phyloP scores from a whole-genome alignment of 108 stramenopile genomes.

The Nitzschia sp. region DNA sequence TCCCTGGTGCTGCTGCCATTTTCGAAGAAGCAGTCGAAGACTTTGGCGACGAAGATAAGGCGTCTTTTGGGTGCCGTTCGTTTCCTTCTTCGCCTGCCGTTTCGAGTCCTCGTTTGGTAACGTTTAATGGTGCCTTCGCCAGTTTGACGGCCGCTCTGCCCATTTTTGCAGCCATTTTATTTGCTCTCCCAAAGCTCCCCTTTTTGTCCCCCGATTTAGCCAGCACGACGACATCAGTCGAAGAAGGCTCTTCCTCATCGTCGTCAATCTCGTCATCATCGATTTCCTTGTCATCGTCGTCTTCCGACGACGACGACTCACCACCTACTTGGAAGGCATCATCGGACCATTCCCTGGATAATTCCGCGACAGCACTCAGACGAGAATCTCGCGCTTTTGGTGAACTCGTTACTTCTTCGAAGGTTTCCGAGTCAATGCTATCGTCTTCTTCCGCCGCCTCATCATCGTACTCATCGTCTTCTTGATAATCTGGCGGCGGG shows the following conservation, averaged over 20 bases:
- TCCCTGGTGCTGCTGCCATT: neutral
- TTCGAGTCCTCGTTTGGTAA: neutral
- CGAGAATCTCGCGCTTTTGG: neutral
- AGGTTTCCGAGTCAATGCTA: no score
- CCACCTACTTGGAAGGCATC: no score
- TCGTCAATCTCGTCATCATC: neutral
- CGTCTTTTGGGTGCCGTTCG: neutral
- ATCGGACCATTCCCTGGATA: neutral
- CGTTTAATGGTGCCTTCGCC: neutral
- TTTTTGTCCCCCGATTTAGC: neutral
- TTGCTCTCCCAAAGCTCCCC: neutral
- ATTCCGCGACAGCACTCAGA: neutral
- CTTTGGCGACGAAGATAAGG: neutral
- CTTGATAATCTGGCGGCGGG: neutral
- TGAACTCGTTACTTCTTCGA: neutral
- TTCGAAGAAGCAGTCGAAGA: no score
- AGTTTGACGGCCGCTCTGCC: neutral
- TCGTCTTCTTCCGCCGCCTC: neutral
- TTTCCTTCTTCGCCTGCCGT: neutral
- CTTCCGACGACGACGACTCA: no score
- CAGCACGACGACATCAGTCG: no score
- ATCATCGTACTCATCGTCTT: neutral
- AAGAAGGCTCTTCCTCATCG: neutral
- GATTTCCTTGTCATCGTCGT: neutral
- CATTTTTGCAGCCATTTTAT: neutral